phyloP scores from a whole-genome alignment of 1,284 basidiomycete genomes.

The Pseudozyma thailandica region DNA sequence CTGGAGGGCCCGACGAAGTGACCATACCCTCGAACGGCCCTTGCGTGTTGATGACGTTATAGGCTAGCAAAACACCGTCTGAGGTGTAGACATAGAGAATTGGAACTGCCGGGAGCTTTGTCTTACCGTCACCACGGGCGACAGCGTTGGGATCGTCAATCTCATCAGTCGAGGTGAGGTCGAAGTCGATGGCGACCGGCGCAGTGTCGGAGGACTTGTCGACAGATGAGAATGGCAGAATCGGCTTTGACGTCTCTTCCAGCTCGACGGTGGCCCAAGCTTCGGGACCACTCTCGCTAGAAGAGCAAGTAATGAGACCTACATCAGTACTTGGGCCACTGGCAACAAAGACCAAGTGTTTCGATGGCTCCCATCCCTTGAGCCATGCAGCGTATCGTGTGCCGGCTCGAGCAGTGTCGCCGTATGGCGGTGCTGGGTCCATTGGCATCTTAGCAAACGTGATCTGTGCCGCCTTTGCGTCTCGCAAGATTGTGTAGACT shows the following conservation, averaged over 20 bases:
- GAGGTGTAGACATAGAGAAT: slow-evolving; percentile 81
- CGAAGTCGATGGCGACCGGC: slow-evolving; percentile 76
- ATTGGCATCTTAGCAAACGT: slow-evolving; percentile 71
- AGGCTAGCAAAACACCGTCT: slow-evolving; percentile 81
- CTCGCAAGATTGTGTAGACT: slow-evolving; percentile 74
- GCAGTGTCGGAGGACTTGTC: slow-evolving; percentile 80
- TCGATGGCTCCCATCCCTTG: slow-evolving; percentile 76
- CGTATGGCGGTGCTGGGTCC: slow-evolving; percentile 73
- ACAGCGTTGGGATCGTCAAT: slow-evolving; percentile 74
- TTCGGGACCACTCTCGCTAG: slow-evolving; percentile 64
- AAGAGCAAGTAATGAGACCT: slow-evolving; percentile 74
- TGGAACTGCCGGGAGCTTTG: slow-evolving; percentile 72
- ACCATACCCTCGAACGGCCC: slow-evolving; percentile 70
- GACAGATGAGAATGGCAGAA: slow-evolving; percentile 74
- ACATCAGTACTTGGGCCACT: slow-evolving; percentile 81
- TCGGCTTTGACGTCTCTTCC: slow-evolving; percentile 78
- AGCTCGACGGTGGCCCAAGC: slow-evolving; percentile 79
- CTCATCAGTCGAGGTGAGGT: slow-evolving; percentile 74
- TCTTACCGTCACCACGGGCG: slow-evolving; percentile 69
- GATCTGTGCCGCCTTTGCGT: slow-evolving; percentile 74
- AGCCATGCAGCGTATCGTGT: slow-evolving; percentile 73
- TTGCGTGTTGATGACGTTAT: slow-evolving; percentile 76
- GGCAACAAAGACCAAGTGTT: slow-evolving; percentile 76
- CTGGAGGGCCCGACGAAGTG: slow-evolving; percentile 11
- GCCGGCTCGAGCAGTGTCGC: slow-evolving; percentile 73